Conservation (phyloP, 2,329 filamentous ascomycete genomes). For the Botrytis elliptica region DNA sequence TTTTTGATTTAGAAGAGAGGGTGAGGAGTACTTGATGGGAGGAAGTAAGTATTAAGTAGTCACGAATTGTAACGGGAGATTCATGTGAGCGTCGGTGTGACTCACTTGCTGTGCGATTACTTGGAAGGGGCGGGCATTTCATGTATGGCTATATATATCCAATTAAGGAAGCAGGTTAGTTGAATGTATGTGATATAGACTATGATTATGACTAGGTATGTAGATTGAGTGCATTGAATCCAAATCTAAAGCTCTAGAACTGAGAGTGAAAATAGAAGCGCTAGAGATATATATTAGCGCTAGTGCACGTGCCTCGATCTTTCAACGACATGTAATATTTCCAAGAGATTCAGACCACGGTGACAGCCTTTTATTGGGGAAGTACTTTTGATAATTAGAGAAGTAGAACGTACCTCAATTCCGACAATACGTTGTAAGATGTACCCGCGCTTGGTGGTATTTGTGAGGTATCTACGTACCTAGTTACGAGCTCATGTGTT, state of each 20-base stretch:
- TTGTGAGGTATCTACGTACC: background rate
- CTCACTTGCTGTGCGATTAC: background rate
- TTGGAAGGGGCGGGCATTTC: background rate
- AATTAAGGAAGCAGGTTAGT: background rate
- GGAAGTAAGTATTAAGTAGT: background rate
- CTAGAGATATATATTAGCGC: background rate
- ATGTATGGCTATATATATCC: background rate
- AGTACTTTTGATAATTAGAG: background rate
- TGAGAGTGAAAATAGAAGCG: background rate
- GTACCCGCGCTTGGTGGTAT: background rate
- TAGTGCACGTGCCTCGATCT: background rate
- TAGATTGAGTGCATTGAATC: background rate
- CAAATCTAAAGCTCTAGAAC: background rate
- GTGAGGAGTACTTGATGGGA: background rate
- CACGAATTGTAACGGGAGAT: background rate
- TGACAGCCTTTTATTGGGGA: background rate
- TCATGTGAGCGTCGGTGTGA: background rate
- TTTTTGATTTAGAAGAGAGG: background rate
- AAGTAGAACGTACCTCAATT: background rate
- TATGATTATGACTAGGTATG: background rate
- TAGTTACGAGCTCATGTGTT: background rate
- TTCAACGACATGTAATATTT: background rate
- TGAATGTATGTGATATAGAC: accelerated
- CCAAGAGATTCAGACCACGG: background rate
- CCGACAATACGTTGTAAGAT: background rate